Base-by-base conservation (phyloP, 306 rosid genomes). In the Dicorynia guianensis region DNA sequence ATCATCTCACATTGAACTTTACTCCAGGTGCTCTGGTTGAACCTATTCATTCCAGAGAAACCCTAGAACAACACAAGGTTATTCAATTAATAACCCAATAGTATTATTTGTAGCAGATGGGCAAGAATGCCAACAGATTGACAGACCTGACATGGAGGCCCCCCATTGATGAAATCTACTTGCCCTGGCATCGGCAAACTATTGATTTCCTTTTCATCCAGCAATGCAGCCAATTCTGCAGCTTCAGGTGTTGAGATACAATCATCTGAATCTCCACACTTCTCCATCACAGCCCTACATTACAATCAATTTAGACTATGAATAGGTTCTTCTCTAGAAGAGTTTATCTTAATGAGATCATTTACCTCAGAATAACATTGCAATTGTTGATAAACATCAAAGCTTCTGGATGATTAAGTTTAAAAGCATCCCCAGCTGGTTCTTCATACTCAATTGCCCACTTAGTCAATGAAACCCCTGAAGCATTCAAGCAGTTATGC, bases 371-470 rank as follows among this genome's bases (percentile, higher is more conserved):
- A 80, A 95, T 89, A 58, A 95, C 98, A 79, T 95, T 92, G 87
- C 98, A 95, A 72, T 95, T 95, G 68, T 89, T 88, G 40, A 90
- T 75, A 76, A 95, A 92, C 65, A 91, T 87, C 83, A 85, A 60
- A 3, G 99, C 88, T 64, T 92, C 93, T 3, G 92, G 87, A 81
- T 95, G 97, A 67, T 95, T 95, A 69, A 89, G 85, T 74, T 80
- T 85, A 69, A 95, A 95, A 4, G 99, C 99, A 73, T 90, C 87
- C 69, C 98, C 98, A 55, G 98, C 99, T 9, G 97, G 96, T 72
- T 90, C 97, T 90, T 95, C 99, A 52, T 95, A 95, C 83, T 95
- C 98, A 20, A 95, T 92, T 44, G 99, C 99, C 99, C 99, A 95
- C 87, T 92, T 95, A 49, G 99, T 92, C 40, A 58, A 57, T 59